Base-by-base conservation (phyloP, 1,284 basidiomycete species). In the Irpex sp. region DNA sequence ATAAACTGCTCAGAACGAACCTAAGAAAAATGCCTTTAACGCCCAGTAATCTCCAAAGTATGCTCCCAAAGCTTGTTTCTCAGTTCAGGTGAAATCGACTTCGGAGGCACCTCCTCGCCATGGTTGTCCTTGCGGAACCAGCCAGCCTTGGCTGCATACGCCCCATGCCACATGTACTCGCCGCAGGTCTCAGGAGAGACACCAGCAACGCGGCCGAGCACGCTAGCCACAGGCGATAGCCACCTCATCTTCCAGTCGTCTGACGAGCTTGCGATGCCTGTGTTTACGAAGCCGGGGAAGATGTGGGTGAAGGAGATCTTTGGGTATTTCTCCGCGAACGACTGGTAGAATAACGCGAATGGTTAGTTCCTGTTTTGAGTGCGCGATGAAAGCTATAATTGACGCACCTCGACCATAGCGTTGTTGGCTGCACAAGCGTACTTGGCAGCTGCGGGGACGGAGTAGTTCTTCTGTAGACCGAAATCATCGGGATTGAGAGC, bases 11-110 rank as follows among this genome's bases (percentile, higher is more conserved):
- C 26, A 26, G 26, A 26, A 26, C 26, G 26, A 26, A 26, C 26
- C 26, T 26, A 26, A 26, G 26, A 26, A 26, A 26, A 26, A 26
- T 26, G 26, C 26, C 26, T 26, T 8, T 15, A 44, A 15, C 40
- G 15, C 8, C 40, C 40, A 1, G 49, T 52, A 19, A 52, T 17
- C 49, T 52, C 49, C 9, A 52, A 19, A 7, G 81, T 82, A 67
- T 84, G 82, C 44, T 81, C 78, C 82, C 82, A 84, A 13, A 84
- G 60, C 63, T 71, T 75, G 63, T 74, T 74, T 66, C 75, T 72
- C 40, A 74, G 75, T 58, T 76, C 77, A 3, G 76, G 77, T 21
- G 75, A 72, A n/a, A 79, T 79, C 65, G 73, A 76, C 59, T 78
- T 79, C 17, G 17, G 17, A 19, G 11, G 11, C 3, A 52, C 17